These are phyloP conservation scores for Coemansia guatemalensis DNA, from an alignment of 192 early-diverging fungal species.

Conservation along the genomic window DNA sequence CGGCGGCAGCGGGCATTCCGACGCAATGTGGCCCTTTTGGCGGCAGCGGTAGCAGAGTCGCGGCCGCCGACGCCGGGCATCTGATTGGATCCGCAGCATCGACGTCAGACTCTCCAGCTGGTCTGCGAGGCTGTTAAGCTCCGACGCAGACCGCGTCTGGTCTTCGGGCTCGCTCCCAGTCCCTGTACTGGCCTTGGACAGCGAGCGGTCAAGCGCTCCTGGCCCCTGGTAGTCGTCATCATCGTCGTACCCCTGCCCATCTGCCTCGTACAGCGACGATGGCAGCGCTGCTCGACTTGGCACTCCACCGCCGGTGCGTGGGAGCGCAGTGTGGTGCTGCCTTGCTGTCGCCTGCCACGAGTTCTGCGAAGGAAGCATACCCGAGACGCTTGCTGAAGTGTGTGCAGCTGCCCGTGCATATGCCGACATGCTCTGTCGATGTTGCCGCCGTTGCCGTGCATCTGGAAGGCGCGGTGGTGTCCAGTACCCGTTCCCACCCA, in stretches of 20 bases:
- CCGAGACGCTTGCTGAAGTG: background rate
- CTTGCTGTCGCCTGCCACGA: background rate
- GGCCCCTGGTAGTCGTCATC: constrained; percentile 9
- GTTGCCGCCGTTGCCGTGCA: constrained; percentile 37
- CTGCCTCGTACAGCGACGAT: background rate
- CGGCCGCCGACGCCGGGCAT: constrained; percentile 41
- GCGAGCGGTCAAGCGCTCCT: constrained; percentile 13
- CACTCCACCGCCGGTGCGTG: no score
- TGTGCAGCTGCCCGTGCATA: constrained; percentile 13
- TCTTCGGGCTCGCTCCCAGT: constrained; percentile 33
- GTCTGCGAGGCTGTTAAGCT: constrained; percentile 45
- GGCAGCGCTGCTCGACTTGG: background rate
- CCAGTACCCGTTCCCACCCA: constrained; percentile 25
- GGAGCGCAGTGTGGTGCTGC: background rate
- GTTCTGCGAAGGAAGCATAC: background rate
- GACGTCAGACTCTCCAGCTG: constrained; percentile 46
- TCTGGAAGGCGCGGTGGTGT: constrained; percentile 33
- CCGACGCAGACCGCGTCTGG: constrained; percentile 23
- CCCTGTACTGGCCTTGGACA: constrained; percentile 14
- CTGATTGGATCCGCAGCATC: constrained; percentile 48
- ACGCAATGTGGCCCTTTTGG: constrained; percentile 48
- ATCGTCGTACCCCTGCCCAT: background rate
- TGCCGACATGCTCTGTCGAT: constrained; percentile 38
- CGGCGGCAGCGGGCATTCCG: constrained; percentile 38
- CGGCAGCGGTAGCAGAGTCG: constrained; percentile 51